phyloP scores from a whole-genome alignment of 1,284 basidiomycete genomes.

The Puccinia novopanici region DNA sequence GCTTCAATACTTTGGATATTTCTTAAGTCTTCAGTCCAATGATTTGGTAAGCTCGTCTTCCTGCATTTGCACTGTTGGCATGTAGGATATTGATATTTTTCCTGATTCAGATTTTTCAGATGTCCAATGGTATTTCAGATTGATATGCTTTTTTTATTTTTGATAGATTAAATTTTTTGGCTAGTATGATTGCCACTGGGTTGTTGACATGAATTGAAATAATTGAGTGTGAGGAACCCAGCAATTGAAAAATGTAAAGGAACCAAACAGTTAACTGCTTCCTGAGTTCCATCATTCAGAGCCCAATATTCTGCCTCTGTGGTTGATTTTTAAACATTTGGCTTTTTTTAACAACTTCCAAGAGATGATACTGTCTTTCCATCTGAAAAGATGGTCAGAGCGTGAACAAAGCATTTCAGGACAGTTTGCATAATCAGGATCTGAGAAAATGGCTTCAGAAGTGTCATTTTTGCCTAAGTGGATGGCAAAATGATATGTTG shows the following conservation, averaged over 20 bases:
- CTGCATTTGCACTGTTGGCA: too few relatives aligned
- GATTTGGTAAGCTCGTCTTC: too few relatives aligned
- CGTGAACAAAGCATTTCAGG: slow-evolving; percentile 27
- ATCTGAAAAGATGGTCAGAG: slow-evolving; percentile 37
- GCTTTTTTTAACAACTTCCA: slow-evolving; percentile 35
- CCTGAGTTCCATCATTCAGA: too few relatives aligned
- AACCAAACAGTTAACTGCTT: background rate
- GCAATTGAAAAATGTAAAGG: background rate
- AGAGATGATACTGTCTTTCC: slow-evolving; percentile 30
- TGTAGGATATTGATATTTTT: too few relatives aligned
- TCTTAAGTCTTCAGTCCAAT: too few relatives aligned
- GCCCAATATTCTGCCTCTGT: slow-evolving; percentile 25
- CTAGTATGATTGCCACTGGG: background rate
- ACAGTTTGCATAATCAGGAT: slow-evolving; percentile 50
- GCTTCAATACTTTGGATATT: too few relatives aligned
- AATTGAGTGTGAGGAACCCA: background rate
- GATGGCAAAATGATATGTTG: too few relatives aligned
- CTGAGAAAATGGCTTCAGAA: too few relatives aligned
- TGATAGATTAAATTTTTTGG: background rate
- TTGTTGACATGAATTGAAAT: background rate
- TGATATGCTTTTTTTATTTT: slow-evolving; percentile 3
- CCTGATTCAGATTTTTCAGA: background rate
- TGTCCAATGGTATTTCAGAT: slow-evolving; percentile 6
- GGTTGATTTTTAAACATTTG: too few relatives aligned
- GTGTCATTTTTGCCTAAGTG: too few relatives aligned